Percentiles rank a stretch among this genome's conserved stretches.
These are phyloP conservation scores for Ophioceras dolichostomum DNA, from an alignment of 2,329 filamentous ascomycete genomes.

Conservation along the genomic window DNA sequence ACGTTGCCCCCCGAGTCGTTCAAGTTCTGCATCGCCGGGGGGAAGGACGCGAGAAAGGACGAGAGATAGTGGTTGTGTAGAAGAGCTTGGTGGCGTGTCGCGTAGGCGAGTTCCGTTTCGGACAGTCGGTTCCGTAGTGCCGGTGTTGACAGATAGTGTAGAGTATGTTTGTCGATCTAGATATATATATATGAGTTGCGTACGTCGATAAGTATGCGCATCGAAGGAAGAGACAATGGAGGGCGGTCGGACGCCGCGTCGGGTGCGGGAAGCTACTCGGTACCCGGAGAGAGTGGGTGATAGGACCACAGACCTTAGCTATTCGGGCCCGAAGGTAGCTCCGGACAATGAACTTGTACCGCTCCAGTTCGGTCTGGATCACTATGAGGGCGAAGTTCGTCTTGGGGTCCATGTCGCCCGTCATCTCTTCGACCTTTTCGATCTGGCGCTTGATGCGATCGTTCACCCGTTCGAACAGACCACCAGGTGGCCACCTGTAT, in stretches of 20 bases:
- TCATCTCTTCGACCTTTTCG: conserved; percentile 40
- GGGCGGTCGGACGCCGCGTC: conserved; percentile 9
- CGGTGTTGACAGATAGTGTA: conserved; percentile 56
- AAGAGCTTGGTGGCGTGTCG: conserved; percentile 73
- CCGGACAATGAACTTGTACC: conserved; percentile 83
- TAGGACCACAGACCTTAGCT: conserved; percentile 80
- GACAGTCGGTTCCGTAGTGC: conserved; percentile 54
- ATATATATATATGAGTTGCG: background rate
- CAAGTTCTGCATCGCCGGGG: conserved; percentile 63
- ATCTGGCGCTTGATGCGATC: conserved; percentile 35
- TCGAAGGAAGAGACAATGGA: background rate
- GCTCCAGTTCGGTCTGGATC: conserved; percentile 89
- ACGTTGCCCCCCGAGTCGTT: conserved; percentile 86
- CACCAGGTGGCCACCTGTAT: conserved; percentile 53
- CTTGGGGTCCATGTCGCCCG: conserved; percentile 75
- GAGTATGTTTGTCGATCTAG: conserved; percentile 64
- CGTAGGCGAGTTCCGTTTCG: conserved; percentile 65
- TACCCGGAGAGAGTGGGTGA: too few relatives aligned
- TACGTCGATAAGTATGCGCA: background rate
- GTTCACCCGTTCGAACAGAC: conserved; percentile 73
- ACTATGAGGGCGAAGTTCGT: conserved; percentile 90
- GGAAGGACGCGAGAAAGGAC: conserved; percentile 77
- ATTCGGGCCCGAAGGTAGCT: conserved; percentile 75
- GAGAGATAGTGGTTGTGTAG: conserved; percentile 74
- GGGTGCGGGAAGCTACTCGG: too few relatives aligned